Percentiles rank a stretch among this genome's conserved stretches.
These are phyloP conservation scores for Thermochaetoides dissita DNA, from an alignment of 2,329 filamentous ascomycete species.

Conservation along the genomic window DNA sequence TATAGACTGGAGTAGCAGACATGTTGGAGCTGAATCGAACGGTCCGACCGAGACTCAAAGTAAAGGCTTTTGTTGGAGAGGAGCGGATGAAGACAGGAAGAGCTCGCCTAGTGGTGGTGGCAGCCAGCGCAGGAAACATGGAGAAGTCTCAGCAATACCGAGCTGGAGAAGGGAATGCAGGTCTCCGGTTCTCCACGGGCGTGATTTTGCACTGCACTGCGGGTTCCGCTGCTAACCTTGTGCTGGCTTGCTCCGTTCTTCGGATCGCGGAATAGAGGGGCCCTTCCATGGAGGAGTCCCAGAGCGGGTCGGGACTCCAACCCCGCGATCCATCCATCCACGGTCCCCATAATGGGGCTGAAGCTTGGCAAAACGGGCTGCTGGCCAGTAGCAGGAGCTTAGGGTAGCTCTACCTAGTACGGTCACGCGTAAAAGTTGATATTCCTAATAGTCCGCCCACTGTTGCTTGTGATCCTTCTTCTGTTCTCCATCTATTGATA, in stretches of 20 bases:
- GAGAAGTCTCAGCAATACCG: not conserved
- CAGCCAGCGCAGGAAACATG: slow-evolving; percentile 7
- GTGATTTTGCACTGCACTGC: slow-evolving; percentile 1
- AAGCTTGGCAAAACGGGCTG: not conserved
- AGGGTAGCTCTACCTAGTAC: too few relatives aligned
- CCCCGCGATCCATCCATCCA: slow-evolving; percentile 10
- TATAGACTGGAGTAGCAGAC: slow-evolving; percentile 34
- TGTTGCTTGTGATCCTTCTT: too few relatives aligned
- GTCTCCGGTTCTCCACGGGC: not conserved
- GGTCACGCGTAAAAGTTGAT: too few relatives aligned
- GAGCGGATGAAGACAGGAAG: slow-evolving; percentile 11
- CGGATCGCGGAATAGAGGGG: slow-evolving; percentile 12
- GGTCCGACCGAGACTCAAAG: too few relatives aligned
- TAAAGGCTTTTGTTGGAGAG: slow-evolving; percentile 1
- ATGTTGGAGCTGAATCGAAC: slow-evolving; percentile 18
- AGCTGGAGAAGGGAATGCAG: too few relatives aligned
- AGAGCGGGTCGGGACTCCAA: slow-evolving; percentile 1
- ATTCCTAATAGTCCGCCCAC: too few relatives aligned
- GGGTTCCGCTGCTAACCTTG: too few relatives aligned
- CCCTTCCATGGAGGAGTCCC: not conserved
- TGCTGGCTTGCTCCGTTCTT: slow-evolving; percentile 12
- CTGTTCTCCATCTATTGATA: too few relatives aligned
- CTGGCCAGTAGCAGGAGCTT: too few relatives aligned
- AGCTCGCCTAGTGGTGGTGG: slow-evolving; percentile 5
- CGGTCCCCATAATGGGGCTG: slow-evolving; percentile 3